Evolutionary conservation across 1,284 basidiomycete species (phyloP), one percentile per base, ranked within the genome.

Genomic region (Austropuccinia psidii): DNA sequence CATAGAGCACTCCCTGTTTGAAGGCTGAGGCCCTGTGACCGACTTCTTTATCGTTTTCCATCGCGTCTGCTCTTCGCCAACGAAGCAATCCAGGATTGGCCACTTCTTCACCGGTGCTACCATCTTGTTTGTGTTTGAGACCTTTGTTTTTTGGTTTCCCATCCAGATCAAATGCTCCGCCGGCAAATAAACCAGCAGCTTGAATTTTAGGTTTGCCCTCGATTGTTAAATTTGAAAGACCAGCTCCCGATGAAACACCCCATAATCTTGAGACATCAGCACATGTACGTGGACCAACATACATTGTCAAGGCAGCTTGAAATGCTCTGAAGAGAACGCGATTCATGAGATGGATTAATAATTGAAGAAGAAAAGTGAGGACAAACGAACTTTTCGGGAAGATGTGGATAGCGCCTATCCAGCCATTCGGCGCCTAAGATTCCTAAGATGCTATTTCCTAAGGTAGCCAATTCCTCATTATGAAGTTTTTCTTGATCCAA

Each of bases 381-480:
- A 41, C 31, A 24, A 9, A 64, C 76, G 57, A 57, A 76, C 76
- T 68, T 74, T 1, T 91, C 93, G 1, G 95, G 95, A 27, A 98
- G 85, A 80, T 96, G 89, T 0, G 96, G 95, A 81, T 90, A 98
- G 57, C 87, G 84, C 8, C 89, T 84, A 74, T 91, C 86, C 37
- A 98, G 82, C 80, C 89, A 87, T 82, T 99, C 95, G 0, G 90
- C 84, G 4, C 91, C 90, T 77, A 98, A 91, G 47, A 98, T 84
- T 65, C 95, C 95, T 79, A 98, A 85, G 67, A 98, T 84, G 0
- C 90, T 86, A 82, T 98, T 98, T 37, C 95, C 95, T 6, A 96
- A 82, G 0, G 86, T 82, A 0, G 89, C 85, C 4, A 97, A 85
- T 58, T 90, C 86, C n/a, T 85, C 88, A 82, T 98, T 97, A 86